phyloP scores from a whole-genome alignment of 768 basidiomycete species.

The Pleurotus sapidus region DNA sequence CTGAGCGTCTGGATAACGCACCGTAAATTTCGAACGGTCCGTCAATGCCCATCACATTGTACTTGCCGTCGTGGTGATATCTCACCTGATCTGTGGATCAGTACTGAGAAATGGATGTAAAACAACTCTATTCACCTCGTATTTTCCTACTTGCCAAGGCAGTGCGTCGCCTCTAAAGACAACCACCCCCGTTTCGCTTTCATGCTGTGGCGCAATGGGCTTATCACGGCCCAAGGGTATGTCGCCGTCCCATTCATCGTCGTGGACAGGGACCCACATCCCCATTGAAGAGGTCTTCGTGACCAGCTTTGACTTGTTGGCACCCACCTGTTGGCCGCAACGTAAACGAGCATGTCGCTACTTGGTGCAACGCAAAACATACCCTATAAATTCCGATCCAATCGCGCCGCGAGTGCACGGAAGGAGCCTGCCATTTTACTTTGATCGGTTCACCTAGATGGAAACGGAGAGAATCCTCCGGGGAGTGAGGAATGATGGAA shows the following conservation, averaged over 20 bases:
- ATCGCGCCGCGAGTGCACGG: conserved; percentile 83
- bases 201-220: conserved; percentile 31
- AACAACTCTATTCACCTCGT: conserved; percentile 58
- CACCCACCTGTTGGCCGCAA: conserved; percentile 59
- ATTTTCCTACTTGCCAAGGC: conserved; percentile 83
- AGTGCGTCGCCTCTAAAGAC: conserved; percentile 77
- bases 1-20: conserved; percentile 32
- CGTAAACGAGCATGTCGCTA: not conserved
- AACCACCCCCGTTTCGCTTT: conserved; percentile 58
- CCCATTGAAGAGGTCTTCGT: conserved; percentile 86
- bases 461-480: conserved; percentile 57
- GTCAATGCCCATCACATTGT: conserved; percentile 88
- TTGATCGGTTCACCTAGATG: conserved; percentile 89
- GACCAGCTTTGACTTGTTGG: conserved; percentile 78
- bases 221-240: conserved; percentile 50
- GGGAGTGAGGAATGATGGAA: conserved; percentile 47
- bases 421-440: conserved; percentile 85
- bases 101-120: not conserved
- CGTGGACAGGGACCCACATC: conserved; percentile 90
- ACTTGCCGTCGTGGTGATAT: conserved; percentile 96
- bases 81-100: conserved; percentile 47
- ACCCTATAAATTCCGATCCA: conserved; percentile 96
- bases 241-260: conserved; percentile 93
- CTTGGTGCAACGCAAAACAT: conserved; percentile 14
- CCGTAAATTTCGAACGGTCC: conserved; percentile 89